Evolutionary conservation across 768 basidiomycete genomes (phyloP).

Genomic region (Guyanaporus albipodus): DNA sequence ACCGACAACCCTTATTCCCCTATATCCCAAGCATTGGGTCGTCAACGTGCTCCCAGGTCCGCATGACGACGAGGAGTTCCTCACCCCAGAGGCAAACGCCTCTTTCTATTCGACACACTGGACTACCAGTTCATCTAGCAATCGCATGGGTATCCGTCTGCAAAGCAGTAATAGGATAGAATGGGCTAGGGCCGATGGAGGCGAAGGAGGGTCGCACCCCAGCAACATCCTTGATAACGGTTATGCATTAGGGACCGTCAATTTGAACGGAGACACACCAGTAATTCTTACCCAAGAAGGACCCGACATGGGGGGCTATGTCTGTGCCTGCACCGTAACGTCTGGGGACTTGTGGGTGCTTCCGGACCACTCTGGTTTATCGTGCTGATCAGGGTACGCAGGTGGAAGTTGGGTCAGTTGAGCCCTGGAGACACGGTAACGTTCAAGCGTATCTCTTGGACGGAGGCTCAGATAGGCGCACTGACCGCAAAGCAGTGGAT

Average conservation of each 20-base stretch:
- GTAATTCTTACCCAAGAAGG: conserved; percentile 61
- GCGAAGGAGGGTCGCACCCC: conserved; percentile 66
- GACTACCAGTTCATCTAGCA: conserved; percentile 54
- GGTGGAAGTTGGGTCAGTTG: conserved; percentile 69
- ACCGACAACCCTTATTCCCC: conserved; percentile 35
- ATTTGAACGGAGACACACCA: conserved; percentile 68
- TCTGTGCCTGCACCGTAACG: conserved; percentile 52
- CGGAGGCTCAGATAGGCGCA: conserved; percentile 31
- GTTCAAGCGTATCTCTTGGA: conserved; percentile 50
- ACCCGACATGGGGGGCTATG: conserved; percentile 61
- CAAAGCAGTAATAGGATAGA: conserved; percentile 40
- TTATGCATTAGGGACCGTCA: conserved; percentile 52
- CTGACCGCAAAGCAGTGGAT: conserved; percentile 32
- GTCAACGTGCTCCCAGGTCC: conserved; percentile 59
- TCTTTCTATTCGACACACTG: conserved; percentile 51
- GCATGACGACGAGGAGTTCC: conserved; percentile 55
- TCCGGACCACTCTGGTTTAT: too few relatives aligned
- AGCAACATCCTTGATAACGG: conserved; percentile 64
- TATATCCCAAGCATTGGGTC: conserved; percentile 47
- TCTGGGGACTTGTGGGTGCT: conserved; percentile 45
- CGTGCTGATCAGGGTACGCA: too few relatives aligned
- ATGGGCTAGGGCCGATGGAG: conserved; percentile 56
- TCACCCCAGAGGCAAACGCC: conserved; percentile 44
- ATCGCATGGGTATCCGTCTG: conserved; percentile 62
- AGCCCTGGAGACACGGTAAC: conserved; percentile 51